A percentile compares a stretch with the other conserved stretches of the same genome.
These are phyloP conservation scores for Iris macrosiphon DNA, from an alignment of 106 monocot species.

Conservation along the genomic window DNA sequence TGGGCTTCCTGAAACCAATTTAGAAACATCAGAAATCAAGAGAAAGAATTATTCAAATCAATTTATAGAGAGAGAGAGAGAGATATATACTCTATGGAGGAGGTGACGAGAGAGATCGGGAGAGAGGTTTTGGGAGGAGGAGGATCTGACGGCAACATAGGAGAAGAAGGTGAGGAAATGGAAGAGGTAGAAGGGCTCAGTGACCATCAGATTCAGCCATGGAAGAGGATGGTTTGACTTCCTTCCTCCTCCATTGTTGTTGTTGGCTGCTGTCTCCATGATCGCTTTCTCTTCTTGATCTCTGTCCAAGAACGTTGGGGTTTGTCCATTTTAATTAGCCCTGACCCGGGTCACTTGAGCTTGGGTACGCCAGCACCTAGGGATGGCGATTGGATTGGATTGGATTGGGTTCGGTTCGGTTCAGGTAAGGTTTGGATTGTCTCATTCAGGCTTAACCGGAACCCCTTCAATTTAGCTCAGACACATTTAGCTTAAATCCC, in stretches of 20 bases:
- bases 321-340: too few species aligned
- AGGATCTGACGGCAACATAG: slow-evolving; percentile 68
- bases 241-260: background rate
- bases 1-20: slow-evolving; percentile 60
- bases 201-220: slow-evolving; percentile 61
- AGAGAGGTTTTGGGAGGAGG: slow-evolving; percentile 23
- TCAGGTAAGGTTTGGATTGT: too few species aligned
- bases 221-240: slow-evolving; percentile 52
- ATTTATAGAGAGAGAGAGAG: background rate
- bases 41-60: too few species aligned
- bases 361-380: too few species aligned
- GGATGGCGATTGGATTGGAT: too few species aligned
- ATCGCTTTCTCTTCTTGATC: too few species aligned
- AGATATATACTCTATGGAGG: slow-evolving; percentile 41
- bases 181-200: slow-evolving; percentile 85
- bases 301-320: too few species aligned
- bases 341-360: too few species aligned
- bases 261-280: slow-evolving; percentile 6
- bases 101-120: slow-evolving; percentile 37
- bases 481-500: too few species aligned
- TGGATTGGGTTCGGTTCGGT: too few species aligned
- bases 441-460: too few species aligned
- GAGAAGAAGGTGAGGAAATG: slow-evolving; percentile 85
- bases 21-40: background rate
- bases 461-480: too few species aligned